Evolutionary conservation across 176 grass and related monocot genomes (phyloP).

Genomic region (Bolboschoenus planiculmis): DNA sequence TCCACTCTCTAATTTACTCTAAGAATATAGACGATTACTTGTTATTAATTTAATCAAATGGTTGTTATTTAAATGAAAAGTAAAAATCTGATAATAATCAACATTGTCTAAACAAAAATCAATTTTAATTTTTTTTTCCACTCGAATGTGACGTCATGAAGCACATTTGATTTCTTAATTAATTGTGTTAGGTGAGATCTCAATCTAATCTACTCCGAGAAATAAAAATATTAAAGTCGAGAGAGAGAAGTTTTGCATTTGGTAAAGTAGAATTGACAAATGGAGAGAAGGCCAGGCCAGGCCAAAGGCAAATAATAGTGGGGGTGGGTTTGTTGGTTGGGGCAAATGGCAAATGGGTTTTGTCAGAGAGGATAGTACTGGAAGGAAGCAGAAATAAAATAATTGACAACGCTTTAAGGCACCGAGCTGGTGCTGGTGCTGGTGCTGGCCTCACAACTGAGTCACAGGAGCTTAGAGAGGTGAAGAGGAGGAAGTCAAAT

Average conservation of each 20-base stretch:
- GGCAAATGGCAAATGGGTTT: slow-evolving; percentile 8
- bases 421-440: neutral
- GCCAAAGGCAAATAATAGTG: neutral
- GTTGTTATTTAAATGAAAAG: no score
- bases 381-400: neutral
- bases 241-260: neutral
- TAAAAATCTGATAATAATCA: no score
- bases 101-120: no score
- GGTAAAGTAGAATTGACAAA: neutral
- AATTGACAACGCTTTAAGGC: neutral
- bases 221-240: neutral
- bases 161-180: neutral
- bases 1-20: no score
- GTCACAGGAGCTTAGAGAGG: neutral
- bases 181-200: neutral
- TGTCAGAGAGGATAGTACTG: neutral
- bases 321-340: neutral
- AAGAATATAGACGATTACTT: no score
- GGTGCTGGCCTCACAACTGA: neutral
- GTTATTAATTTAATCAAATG: neutral
- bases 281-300: neutral
- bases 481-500: neutral
- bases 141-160: neutral
- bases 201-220: neutral
- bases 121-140: no score